These are phyloP conservation scores for Atractiella rhizophila DNA, from an alignment of 768 basidiomycete species.

Conservation along the genomic window DNA sequence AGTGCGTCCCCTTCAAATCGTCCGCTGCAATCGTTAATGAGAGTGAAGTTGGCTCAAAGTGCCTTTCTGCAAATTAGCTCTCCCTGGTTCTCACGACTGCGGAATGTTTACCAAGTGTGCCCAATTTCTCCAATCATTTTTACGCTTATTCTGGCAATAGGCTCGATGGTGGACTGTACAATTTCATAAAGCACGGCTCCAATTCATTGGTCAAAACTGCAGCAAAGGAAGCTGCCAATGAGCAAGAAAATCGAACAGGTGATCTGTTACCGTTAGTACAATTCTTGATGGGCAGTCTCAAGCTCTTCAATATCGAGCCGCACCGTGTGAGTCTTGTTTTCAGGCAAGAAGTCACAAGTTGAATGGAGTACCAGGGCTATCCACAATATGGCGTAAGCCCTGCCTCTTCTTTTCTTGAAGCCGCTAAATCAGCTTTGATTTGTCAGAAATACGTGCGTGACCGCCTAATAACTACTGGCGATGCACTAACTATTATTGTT, in stretches of 20 bases:
- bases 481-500: too few species aligned
- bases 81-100: neutral
- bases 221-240: too few species aligned
- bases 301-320: neutral
- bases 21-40: too few species aligned
- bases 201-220: neutral
- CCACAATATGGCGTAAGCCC: conserved; percentile 1
- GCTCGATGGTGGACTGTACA: neutral
- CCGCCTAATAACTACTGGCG: too few species aligned
- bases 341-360: neutral
- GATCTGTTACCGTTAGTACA: neutral
- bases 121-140: neutral
- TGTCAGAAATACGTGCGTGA: too few species aligned
- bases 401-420: neutral
- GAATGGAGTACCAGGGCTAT: neutral
- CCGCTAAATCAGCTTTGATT: neutral
- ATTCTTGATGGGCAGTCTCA: neutral
- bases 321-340: neutral
- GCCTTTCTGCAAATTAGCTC: neutral
- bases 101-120: conserved; percentile 1
- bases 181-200: neutral
- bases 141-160: neutral
- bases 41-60: neutral
- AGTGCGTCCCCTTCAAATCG: too few species aligned
- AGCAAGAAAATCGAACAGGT: too few species aligned